Evolutionary conservation across 768 basidiomycete genomes (phyloP).

Genomic region (Phaeotremella fagi): DNA sequence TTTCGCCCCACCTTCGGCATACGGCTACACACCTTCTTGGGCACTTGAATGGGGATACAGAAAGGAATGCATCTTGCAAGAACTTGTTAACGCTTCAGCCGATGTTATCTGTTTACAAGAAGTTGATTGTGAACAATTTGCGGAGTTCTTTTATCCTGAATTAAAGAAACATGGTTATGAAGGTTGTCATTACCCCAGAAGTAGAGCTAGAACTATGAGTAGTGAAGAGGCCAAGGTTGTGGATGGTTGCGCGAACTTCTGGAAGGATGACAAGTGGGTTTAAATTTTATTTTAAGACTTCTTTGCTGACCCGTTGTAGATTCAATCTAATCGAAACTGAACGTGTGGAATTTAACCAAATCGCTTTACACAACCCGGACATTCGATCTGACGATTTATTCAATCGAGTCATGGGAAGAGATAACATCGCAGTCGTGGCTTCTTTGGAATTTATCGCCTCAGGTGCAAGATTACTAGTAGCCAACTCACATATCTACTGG

Average conservation of each 20-base stretch:
- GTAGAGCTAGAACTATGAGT: constrained; percentile 86
- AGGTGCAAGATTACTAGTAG: constrained; percentile 80
- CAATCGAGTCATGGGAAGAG: constrained; percentile 91
- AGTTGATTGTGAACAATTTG: constrained; percentile 85
- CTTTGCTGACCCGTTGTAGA: constrained; percentile 50
- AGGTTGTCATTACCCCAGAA: constrained; percentile 86
- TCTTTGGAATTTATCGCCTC: constrained; percentile 81
- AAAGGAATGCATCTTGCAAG: constrained; percentile 77
- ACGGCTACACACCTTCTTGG: constrained; percentile 96
- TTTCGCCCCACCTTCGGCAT: constrained; percentile 79
- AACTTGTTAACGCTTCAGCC: constrained; percentile 71
- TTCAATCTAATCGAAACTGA: constrained; percentile 91
- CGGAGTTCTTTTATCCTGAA: constrained; percentile 78
- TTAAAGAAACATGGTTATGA: constrained; percentile 75
- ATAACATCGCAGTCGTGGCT: constrained; percentile 83
- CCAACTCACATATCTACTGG: constrained; percentile 91
- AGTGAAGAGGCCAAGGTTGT: constrained; percentile 78
- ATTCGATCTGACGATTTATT: constrained; percentile 91
- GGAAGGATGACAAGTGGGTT: constrained; percentile 77
- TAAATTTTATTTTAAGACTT: not conserved
- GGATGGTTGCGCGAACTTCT: constrained; percentile 96
- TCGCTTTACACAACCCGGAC: constrained; percentile 86
- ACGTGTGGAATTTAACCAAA: constrained; percentile 83
- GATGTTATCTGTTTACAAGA: constrained; percentile 96
- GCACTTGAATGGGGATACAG: constrained; percentile 93